Evolutionary conservation across 805 yeast species (phyloP).

Genomic region (Saturnispora diversa): DNA sequence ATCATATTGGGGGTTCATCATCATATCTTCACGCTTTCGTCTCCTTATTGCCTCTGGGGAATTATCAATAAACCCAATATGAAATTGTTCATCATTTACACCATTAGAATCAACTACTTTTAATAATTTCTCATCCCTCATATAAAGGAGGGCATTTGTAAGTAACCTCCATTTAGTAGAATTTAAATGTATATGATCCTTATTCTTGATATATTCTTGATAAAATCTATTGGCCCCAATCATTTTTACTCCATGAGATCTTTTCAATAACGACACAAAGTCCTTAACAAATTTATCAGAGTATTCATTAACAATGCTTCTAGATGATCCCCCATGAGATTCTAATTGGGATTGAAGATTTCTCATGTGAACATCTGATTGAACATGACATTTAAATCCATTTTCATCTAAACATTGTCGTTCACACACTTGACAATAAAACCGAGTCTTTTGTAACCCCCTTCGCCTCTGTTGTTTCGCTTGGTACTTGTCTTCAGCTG

Average conservation of each 20-base stretch:
- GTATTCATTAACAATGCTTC: slow-evolving; percentile 41
- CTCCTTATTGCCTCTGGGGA: slow-evolving; percentile 41
- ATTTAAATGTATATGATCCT: slow-evolving; percentile 83
- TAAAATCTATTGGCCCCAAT: slow-evolving; percentile 80
- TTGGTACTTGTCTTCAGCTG: slow-evolving; percentile 20
- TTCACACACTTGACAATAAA: slow-evolving; percentile 85
- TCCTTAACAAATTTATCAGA: slow-evolving; percentile 53
- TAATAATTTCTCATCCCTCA: slow-evolving; percentile 47
- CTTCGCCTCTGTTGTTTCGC: slow-evolving; percentile 60
- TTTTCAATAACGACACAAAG: slow-evolving; percentile 53
- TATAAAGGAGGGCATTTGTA: slow-evolving; percentile 54
- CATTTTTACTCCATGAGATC: slow-evolving; percentile 73
- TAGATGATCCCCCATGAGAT: slow-evolving; percentile 31
- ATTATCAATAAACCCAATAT: slow-evolving; percentile 44
- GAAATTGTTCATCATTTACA: slow-evolving; percentile 30
- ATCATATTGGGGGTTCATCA: too few species aligned
- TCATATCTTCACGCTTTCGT: slow-evolving; percentile 33
- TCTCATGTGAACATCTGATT: slow-evolving; percentile 67
- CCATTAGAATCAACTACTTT: slow-evolving; percentile 30
- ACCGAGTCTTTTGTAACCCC: slow-evolving; percentile 79
- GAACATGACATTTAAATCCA: slow-evolving; percentile 87
- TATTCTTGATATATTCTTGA: slow-evolving; percentile 79
- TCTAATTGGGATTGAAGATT: slow-evolving; percentile 41
- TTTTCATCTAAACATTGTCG: slow-evolving; percentile 95
- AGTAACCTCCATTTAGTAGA: slow-evolving; percentile 75